These are phyloP conservation scores for Serendipita sp. DNA, from an alignment of 768 basidiomycete genomes.

Conservation along the genomic window DNA sequence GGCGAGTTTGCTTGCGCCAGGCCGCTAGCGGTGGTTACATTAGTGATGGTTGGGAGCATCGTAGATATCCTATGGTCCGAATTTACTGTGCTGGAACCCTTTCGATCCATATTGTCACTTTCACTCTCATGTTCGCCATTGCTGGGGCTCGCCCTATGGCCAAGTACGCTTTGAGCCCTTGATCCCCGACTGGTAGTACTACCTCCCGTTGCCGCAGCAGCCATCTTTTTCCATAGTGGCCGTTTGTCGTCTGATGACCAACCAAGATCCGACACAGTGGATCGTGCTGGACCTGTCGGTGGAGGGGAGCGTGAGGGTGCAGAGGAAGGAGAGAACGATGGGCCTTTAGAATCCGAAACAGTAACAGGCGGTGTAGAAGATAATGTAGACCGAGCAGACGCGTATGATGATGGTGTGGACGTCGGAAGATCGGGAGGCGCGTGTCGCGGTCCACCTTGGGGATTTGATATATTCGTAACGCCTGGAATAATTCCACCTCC, in stretches of 20 bases:
- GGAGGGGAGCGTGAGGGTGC: background rate
- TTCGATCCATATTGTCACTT: background rate
- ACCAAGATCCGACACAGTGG: background rate
- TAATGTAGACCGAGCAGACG: background rate
- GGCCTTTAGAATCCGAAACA: background rate
- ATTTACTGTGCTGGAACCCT: too few species aligned
- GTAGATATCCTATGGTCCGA: background rate
- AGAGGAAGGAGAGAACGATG: background rate
- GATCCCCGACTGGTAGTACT: background rate
- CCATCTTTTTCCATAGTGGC: constrained; percentile 1
- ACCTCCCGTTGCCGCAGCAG: background rate
- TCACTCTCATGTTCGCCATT: background rate
- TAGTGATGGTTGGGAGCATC: background rate
- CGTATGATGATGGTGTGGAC: constrained; percentile 1
- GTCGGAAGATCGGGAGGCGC: background rate
- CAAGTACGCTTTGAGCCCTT: background rate
- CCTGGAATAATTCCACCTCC: background rate
- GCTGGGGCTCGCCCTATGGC: background rate
- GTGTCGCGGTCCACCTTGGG: background rate
- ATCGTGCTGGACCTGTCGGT: background rate
- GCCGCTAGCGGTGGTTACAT: background rate
- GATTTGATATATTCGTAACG: background rate
- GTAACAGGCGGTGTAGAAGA: background rate
- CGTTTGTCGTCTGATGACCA: background rate
- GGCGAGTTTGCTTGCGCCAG: background rate